Evolutionary conservation across 2,329 filamentous ascomycete species (phyloP), one percentile per base, ranked within the genome.

Genomic region (Pseudocercospora pini-densiflorae): DNA sequence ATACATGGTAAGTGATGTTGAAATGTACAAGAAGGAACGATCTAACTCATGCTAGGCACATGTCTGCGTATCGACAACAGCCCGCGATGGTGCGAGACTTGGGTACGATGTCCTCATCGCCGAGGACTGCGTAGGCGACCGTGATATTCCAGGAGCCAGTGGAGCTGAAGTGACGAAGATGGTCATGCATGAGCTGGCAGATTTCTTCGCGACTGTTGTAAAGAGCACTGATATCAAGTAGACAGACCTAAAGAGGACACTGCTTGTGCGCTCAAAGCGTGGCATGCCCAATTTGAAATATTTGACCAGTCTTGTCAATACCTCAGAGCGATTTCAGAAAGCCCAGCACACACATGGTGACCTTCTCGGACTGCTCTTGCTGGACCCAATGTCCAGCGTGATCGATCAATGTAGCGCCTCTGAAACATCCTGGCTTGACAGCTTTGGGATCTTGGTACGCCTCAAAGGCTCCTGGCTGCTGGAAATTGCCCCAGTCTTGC

Each of bases 341-440:
- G 9, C 73, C 75, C 68, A 83, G 65, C 45, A 88, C 78, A 64
- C 81, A 80, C 61, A 81, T 74, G 0, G 82, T 78, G 8, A 89
- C 86, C 62, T 79, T 81, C 70, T 86, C 83, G 0, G 88, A 85
- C 74, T 87, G 82, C 75, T 91, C 89, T 76, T 91, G 88, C 73
- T 90, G 88, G 40, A 89, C 85, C 89, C 89, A 92, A 79, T 92
- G 90, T 0, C 89, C 89, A 4, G 88, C 88, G 0, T 83, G 83
- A 16, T 88, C 83, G 12, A 91, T 79, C 19, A 88, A 78, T 59
- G 74, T 83, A 36, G 80, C 76, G 0, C 86, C 85, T 59, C 81
- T 80, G 73, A 87, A 90, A 68, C 87, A 89, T 0, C 75, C 74
- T 3, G 64, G 33, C 64, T 61, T 63, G 31, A 77, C 74, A 57